Evolutionary conservation across 148 eudicot species (phyloP), one percentile per base, ranked within the genome.

Genomic region (Dianthus caryophyllus): DNA sequence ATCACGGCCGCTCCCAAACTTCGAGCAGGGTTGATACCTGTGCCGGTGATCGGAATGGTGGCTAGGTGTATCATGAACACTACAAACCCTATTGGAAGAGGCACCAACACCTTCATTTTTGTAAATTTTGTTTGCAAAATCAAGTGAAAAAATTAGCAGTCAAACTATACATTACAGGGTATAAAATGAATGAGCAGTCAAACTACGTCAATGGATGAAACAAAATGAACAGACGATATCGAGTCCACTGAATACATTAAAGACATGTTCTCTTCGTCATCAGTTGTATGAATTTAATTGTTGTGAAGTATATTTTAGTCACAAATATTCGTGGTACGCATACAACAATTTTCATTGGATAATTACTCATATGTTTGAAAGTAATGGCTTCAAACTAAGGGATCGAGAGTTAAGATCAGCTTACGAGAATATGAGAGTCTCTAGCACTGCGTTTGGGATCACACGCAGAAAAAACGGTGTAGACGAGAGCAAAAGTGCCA

Each of bases 31-130:
- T 75, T 70, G 48, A 75, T 75, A 11, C 78, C 70, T 15, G 73
- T 69, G 15, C 78, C 78, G 0, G 73, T 69, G 25, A 75, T 64
- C 1, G 78, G 78, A 60, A 75, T 69, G 29, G 73, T 69, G 46
- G 78, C 78, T 24, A 75, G 49, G 56, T 75, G 78, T 56, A 75
- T 73, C 73, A 69, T 69, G 51, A 64, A 70, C 41, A 75, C 78
- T 0, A 69, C 78, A 48, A 75, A 75, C 25, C 78, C 78, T 26
- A 75, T 75, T 48, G 78, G 78, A 46, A 75, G 74, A 2, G 78
- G 78, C 1, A 69, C 78, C 43, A 75, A 38, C 17, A 75, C 74
- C 78, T 75, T 22, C n/a, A 26, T 13, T 18, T 38, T 18, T n/a
- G n/a, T n/a, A n/a, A n/a, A n/a, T n/a, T 33, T 33, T 7, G 38